phyloP scores from a whole-genome alignment of 345 rosid species.

The Nephelium lappaceum region DNA sequence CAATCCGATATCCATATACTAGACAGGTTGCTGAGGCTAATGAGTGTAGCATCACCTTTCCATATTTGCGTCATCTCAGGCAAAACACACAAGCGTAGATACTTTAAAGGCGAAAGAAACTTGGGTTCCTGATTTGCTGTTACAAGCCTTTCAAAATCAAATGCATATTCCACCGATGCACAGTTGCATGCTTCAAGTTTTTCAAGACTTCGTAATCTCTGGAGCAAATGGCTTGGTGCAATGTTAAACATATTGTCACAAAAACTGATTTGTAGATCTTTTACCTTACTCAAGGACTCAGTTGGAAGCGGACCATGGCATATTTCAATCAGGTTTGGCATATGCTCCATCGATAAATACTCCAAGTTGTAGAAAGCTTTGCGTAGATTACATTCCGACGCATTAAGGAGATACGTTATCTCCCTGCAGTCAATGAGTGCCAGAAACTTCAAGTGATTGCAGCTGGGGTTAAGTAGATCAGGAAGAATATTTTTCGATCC shows the following conservation, averaged over 20 bases:
- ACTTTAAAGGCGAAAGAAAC: neutral
- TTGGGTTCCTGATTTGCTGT: neutral
- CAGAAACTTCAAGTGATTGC: conserved; percentile 1
- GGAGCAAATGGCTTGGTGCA: neutral
- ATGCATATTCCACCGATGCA: neutral
- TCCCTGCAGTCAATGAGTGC: neutral
- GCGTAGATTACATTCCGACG: neutral
- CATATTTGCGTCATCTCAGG: neutral
- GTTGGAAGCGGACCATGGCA: conserved; percentile 1
- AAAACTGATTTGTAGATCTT: fast-evolving
- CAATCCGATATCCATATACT: neutral
- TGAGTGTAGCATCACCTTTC: neutral
- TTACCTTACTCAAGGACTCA: neutral
- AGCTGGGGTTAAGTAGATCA: neutral
- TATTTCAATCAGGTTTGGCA: neutral
- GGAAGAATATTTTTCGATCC: neutral
- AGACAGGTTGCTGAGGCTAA: neutral
- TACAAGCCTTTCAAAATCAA: neutral
- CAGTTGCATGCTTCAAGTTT: fast-evolving
- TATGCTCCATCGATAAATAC: fast-evolving
- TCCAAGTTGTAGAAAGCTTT: neutral
- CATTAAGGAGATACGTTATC: neutral
- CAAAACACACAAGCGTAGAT: neutral
- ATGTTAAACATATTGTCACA: neutral
- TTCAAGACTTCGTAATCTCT: neutral